phyloP scores from a whole-genome alignment of 306 rosid species.

The Castanea crenata region DNA sequence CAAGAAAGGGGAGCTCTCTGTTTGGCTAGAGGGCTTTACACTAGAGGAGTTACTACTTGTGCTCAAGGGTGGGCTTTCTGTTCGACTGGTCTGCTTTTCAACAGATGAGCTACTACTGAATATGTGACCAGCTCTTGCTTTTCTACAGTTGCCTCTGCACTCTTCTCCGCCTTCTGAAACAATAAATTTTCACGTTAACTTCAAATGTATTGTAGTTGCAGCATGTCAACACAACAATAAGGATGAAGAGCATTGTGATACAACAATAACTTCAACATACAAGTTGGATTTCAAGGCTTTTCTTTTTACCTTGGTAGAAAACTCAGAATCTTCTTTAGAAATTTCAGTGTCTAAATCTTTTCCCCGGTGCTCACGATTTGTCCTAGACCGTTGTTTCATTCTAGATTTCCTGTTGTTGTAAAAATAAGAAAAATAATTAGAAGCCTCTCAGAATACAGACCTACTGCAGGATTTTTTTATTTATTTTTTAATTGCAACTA shows the following conservation, averaged over 20 bases:
- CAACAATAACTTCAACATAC: no score
- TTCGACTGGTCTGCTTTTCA: neutral
- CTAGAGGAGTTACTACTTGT: slow-evolving; percentile 48
- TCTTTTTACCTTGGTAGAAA: slow-evolving; percentile 44
- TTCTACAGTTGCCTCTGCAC: slow-evolving; percentile 21
- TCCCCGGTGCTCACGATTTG: slow-evolving; percentile 35
- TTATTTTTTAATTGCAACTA: neutral
- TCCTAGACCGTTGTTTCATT: slow-evolving; percentile 51
- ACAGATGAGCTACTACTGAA: neutral
- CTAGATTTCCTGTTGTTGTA: slow-evolving; percentile 57
- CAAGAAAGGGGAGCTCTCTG: slow-evolving; percentile 43
- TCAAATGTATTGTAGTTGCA: neutral
- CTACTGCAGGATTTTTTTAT: no score
- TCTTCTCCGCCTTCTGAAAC: slow-evolving; percentile 42
- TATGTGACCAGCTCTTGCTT: slow-evolving; percentile 41
- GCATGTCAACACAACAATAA: no score
- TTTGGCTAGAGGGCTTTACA: slow-evolving; percentile 33
- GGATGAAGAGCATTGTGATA: no score
- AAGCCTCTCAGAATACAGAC: neutral
- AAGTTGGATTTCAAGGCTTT: neutral
- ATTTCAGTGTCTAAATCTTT: slow-evolving; percentile 35
- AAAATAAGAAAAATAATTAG: neutral
- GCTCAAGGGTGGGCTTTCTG: slow-evolving; percentile 11
- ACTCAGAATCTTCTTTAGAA: slow-evolving; percentile 30
- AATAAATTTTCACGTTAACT: neutral